Evolutionary conservation across 805 yeast genomes (phyloP).

Genomic region (Vanderwaltozyma polyspora): DNA sequence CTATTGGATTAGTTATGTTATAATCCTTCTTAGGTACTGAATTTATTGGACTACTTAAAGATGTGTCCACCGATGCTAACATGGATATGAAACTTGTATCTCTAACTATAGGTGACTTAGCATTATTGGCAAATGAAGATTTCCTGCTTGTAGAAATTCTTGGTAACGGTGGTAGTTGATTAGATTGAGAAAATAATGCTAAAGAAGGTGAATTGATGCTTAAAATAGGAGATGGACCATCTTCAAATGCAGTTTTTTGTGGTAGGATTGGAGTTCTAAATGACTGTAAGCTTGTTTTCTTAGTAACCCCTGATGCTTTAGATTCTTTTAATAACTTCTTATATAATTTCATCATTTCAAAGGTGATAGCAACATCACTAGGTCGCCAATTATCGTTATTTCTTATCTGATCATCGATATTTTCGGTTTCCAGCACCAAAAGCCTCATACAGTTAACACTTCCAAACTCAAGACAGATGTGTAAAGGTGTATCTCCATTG

Average conservation of each 20-base stretch:
- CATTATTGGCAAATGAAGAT: constrained; percentile 9
- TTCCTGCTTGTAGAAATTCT: constrained; percentile 17
- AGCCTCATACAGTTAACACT: constrained; percentile 44
- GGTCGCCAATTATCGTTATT: constrained; percentile 61
- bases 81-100: constrained; percentile 11
- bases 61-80: constrained; percentile 7
- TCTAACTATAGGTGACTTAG: constrained; percentile 8
- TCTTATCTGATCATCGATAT: constrained; percentile 35
- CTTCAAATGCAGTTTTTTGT: constrained; percentile 19
- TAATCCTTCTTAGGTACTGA: constrained; percentile 1
- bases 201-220: constrained; percentile 17
- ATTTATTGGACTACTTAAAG: constrained; percentile 4
- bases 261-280: constrained; percentile 20
- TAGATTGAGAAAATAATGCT: constrained; percentile 6
- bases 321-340: constrained; percentile 21
- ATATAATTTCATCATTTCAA: constrained; percentile 37
- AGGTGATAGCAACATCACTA: constrained; percentile 45
- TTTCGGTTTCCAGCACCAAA: constrained; percentile 32
- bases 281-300: constrained; percentile 13
- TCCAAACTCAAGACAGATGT: constrained; percentile 68
- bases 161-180: constrained; percentile 12
- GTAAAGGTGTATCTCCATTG: constrained; percentile 75
- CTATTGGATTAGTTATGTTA: background rate
- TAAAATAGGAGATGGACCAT: constrained; percentile 21
- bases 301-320: constrained; percentile 7